Evolutionary conservation across 2,329 filamentous ascomycete species (phyloP), one percentile per base, ranked within the genome.

Genomic region (Meredithiella fracta): DNA sequence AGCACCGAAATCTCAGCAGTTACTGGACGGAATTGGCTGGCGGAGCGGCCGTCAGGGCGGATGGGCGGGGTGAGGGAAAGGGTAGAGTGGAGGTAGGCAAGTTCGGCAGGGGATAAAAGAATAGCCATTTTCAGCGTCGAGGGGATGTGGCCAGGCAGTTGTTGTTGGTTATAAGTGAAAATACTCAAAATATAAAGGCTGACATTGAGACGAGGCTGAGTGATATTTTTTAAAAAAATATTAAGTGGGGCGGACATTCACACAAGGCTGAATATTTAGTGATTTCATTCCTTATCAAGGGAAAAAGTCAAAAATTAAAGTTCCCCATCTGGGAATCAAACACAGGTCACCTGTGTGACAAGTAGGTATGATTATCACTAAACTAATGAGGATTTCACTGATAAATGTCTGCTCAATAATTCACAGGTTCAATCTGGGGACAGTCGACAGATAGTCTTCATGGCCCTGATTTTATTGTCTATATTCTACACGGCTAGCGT

Each of bases 61-160:
- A 97, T 85, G 20, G 92, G 89, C 9, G 89, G 89, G 47, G 71
- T 72, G 59, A 90, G 83, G 6, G 82, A 78, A 65, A 98, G 87
- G 4, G 91, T 90, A 61, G 79, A 81, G 75, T 94, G 88, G 53
- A 97, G 81, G 73, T 96, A 98, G 63, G 90, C 89, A 64, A 98
- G 86, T 73, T 98, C 92, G 65, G 92, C 89, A 51, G 92, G 91
- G 55, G 90, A 96, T 69, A 97, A 83, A 63, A 88, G 82, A 64
- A 81, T 79, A 70, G 80, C 79, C 79, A 87, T 85, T 61, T 61
- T 63, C 42, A 31, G 40, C 31, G 31, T 15, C 42, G 49, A 20
- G 42, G 15, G 31, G 20, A 23, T 44, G 42, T 47, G 17, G n/a
- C 25, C 3, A 38, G 44, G n/a, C n/a, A n/a, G n/a, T n/a, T n/a